Conservation (phyloP, 2,329 filamentous ascomycete genomes). For the Pseudogymnoascus sp. region DNA sequence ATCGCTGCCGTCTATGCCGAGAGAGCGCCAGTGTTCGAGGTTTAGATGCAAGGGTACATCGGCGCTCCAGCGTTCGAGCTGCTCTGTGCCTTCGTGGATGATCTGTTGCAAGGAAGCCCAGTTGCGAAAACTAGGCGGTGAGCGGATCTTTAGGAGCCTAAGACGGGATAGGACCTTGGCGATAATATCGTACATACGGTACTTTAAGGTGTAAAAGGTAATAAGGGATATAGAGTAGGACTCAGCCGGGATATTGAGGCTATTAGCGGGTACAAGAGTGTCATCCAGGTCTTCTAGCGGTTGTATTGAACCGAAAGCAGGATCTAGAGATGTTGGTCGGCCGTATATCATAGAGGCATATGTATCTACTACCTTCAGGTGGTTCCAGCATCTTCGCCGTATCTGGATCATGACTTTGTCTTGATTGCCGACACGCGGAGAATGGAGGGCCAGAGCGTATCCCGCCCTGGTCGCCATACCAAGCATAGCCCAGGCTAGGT, state of each 20-base stretch:
- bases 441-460: conserved; percentile 28
- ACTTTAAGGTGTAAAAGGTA: conserved; percentile 26
- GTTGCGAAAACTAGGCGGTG: conserved; percentile 17
- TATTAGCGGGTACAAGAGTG: conserved; percentile 7
- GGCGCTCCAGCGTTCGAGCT: conserved; percentile 15
- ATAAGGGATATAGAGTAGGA: background rate
- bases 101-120: conserved; percentile 15
- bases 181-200: conserved; percentile 25
- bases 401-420: conserved; percentile 20
- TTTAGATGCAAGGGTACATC: conserved; percentile 12
- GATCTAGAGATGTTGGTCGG: conserved; percentile 28
- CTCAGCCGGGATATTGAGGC: background rate
- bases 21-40: conserved; percentile 9
- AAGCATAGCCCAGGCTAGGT: conserved; percentile 32
- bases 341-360: conserved; percentile 35
- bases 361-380: conserved; percentile 34
- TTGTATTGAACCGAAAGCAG: conserved; percentile 22
- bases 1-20: background rate
- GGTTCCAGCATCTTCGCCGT: conserved; percentile 34
- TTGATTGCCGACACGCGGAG: background rate
- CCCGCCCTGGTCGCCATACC: conserved; percentile 31
- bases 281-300: conserved; percentile 24
- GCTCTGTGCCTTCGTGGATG: conserved; percentile 15
- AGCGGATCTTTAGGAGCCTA: conserved; percentile 21
- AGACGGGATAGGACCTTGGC: conserved; percentile 23